Percentiles rank a stretch among this genome's conserved stretches.
phyloP scores from a whole-genome alignment of 106 monocot species.

The Dendrobium nobile region DNA sequence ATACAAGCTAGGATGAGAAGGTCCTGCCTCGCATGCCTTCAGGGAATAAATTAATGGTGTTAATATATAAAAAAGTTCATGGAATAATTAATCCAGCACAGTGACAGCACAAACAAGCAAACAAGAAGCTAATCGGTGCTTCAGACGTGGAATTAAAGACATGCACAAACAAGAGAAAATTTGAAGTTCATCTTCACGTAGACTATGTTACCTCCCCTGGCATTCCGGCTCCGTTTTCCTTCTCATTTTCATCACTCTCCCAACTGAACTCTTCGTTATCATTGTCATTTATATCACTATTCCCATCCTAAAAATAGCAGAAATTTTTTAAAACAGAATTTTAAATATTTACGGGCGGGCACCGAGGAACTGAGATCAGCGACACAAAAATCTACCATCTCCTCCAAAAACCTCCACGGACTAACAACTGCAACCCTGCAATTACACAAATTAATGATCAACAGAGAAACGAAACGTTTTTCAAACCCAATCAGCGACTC shows the following conservation, averaged over 20 bases:
- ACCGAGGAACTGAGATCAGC: not conserved
- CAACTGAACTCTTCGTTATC: not conserved
- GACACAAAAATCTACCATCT: not conserved
- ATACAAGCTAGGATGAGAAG: conserved; percentile 1
- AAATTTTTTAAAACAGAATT: not conserved
- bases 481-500: too few relatives aligned
- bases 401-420: not conserved
- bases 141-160: not conserved
- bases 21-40: not conserved
- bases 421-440: not conserved
- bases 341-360: not conserved
- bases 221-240: not conserved
- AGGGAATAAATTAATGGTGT: not conserved
- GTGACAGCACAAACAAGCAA: not conserved
- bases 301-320: not conserved
- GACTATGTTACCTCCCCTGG: not conserved
- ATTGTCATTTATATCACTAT: not conserved
- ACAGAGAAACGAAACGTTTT: too few relatives aligned
- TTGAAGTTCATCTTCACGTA: not conserved
- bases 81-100: too few relatives aligned
- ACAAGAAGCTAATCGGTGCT: not conserved
- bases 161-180: not conserved
- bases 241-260: not conserved
- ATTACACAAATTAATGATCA: not conserved
- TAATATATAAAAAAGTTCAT: not conserved